A percentile compares a stretch with the other conserved stretches of the same genome.
Conservation (phyloP, 164 flowering plant genomes). For the Magnolia sinica region DNA sequence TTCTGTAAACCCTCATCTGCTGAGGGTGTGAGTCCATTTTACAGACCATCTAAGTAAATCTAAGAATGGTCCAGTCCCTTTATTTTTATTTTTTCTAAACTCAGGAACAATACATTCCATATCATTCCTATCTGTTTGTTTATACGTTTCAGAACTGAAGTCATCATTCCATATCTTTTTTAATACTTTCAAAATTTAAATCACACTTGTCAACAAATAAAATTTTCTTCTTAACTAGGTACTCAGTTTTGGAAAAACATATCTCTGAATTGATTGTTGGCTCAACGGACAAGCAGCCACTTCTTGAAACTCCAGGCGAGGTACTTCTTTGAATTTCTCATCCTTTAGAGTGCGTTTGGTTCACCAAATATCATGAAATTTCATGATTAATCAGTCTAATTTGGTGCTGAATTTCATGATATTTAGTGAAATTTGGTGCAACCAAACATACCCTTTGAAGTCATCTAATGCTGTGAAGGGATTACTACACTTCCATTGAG, state of each 20-base stretch:
- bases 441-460: too few species aligned
- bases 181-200: background rate
- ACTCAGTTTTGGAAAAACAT: conserved; percentile 44
- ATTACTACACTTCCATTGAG: background rate
- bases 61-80: too few species aligned
- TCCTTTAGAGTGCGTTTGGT: background rate
- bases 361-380: too few species aligned
- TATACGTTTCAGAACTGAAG: background rate
- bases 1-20: too few species aligned
- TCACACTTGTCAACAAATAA: background rate
- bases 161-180: background rate
- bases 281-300: conserved; percentile 75
- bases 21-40: too few species aligned
- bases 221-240: conserved; percentile 34
- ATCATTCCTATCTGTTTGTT: background rate
- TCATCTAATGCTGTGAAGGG: conserved; percentile 1
- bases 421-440: too few species aligned
- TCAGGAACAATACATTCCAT: background rate
- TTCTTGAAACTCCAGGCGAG: conserved; percentile 97
- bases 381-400: too few species aligned
- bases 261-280: conserved; percentile 63
- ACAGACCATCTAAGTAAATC: too few species aligned
- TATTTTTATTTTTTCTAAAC: background rate
- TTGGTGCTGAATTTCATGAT: too few species aligned
- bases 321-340: conserved; percentile 29